A percentile compares a stretch with the other conserved stretches of the same genome.
Evolutionary conservation across 176 grass and related monocot genomes (phyloP).

Genomic region (Rhynchospora pubera): DNA sequence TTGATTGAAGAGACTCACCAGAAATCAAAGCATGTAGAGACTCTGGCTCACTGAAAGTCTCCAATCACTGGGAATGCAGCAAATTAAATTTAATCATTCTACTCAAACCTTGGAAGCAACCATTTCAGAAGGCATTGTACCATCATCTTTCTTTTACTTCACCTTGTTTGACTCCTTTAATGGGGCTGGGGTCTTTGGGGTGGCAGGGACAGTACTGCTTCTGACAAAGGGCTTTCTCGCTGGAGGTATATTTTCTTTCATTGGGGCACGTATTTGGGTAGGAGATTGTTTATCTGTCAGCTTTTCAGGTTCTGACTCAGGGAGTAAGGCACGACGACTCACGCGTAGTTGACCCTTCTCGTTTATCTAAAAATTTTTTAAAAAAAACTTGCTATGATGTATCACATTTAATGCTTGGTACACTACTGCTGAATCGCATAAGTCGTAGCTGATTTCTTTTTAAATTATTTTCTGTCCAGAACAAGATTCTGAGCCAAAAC

Average conservation of each 20-base stretch:
- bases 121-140: not conserved
- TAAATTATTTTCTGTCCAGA: constrained; percentile 10
- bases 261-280: constrained; percentile 26
- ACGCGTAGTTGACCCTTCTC: constrained; percentile 91
- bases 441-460: not conserved
- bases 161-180: constrained; percentile 23
- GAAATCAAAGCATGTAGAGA: not conserved
- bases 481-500: not conserved
- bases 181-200: not conserved
- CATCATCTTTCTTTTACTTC: not conserved
- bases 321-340: constrained; percentile 74
- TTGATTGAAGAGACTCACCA: not conserved
- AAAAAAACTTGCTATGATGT: constrained; percentile 8
- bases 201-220: not conserved
- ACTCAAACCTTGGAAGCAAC: constrained; percentile 13
- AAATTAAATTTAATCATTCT: not conserved
- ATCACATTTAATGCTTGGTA: not conserved
- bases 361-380: constrained; percentile 63
- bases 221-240: not conserved
- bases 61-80: too few relatives aligned
- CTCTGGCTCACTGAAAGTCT: not conserved
- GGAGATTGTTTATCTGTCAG: constrained; percentile 16
- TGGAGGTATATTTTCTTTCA: constrained; percentile 48
- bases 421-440: not conserved
- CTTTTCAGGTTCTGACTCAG: constrained; percentile 49